Evolutionary conservation across 495 filamentous ascomycete genomes (phyloP), one percentile per base, ranked within the genome.

Genomic region (Evansstolkia leycettana): DNA sequence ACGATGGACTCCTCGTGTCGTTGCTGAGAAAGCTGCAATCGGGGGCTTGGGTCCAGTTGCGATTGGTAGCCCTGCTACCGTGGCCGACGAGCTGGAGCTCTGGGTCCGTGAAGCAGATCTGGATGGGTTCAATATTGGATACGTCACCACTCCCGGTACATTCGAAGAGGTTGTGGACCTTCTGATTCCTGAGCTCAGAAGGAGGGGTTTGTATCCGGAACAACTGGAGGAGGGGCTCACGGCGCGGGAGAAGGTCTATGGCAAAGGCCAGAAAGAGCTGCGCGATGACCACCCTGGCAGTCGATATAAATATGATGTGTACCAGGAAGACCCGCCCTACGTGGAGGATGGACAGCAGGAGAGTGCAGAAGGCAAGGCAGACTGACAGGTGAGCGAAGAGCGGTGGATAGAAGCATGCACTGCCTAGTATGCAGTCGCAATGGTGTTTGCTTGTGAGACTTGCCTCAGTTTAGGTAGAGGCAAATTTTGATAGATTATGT

Each of bases 151-250:
- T 36, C 77, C 76, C 0, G 68, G 69, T 14, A 72, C 70, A 1
- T 81, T 80, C 53, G 62, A 70, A 39, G 75, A 78, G 39, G 58
- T 78, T n/a, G 62, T 74, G 33, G 70, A 78, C 33, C 46, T 75
- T 13, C 50, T 81, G 12, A 41, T 79, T 10, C 75, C 75, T 1
- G 76, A 78, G 49, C 50, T 80, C 40, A 51, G 67, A 35, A 59
- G 48, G 30, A 55, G 75, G 11, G 73, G 72, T 0, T 41, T 78
- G 12, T 65, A 60, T 33, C 50, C 52, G 3, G 59, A 58, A 31
- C 37, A 39, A 13, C 41, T 52, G 18, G 65, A 63, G 15, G 64
- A 69, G 31, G 47, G 52, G 8, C 43, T 72, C 16, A 76, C 75
- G 10, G 68, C 69, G 15, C 55, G 73, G n/a, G 75, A 77, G 54